Evolutionary conservation across 2,329 filamentous ascomycete genomes (phyloP), one percentile per base, ranked within the genome.

Genomic region (Parastagonospora avenae): DNA sequence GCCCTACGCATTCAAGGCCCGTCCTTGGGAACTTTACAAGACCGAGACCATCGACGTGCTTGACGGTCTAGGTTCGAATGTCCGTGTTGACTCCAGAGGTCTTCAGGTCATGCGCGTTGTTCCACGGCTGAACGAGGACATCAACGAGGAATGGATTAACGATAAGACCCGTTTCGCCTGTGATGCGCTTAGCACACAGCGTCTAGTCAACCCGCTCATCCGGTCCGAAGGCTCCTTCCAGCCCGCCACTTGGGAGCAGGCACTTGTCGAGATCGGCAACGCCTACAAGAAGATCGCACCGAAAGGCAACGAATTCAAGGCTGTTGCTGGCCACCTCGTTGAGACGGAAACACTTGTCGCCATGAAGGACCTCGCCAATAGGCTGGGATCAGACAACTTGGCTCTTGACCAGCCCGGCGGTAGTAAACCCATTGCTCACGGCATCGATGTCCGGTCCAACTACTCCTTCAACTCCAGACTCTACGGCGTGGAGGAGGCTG

Each of bases 141-240:
- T 99, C 67, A 99, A 99, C 76, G 94, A 99, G 80, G 94, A 99
- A 77, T 99, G 94, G 94, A 97, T 99, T 75, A 94, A 97, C 77
- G 94, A 99, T 81, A 99, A 97, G 83, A 88, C 91, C 35, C 87
- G 94, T 60, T 99, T 97, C 74, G 93, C 94, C 36, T 96, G 92
- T 74, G 94, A 99, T 74, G 94, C 94, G 42, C 82, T 99, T 61
- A 96, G 92, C 84, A 97, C 93, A 40, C 94, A 99, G 78, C 86
- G 94, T 71, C 82, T 99, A 49, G 97, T 94, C 31, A 94, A 93
- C 61, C 94, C 94, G 36, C 79, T 99, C 57, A 87, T 97, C 67
- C 90, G 92, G 63, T 87, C 88, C 50, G 89, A 95, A 52, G 89
- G 92, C 69, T 91, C 93, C 74, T 97, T 99, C 75, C 86, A 92